A percentile compares a stretch with the other conserved stretches of the same genome.
Conservation (phyloP, 768 basidiomycete genomes). For the Aureoboletus auriporus region DNA sequence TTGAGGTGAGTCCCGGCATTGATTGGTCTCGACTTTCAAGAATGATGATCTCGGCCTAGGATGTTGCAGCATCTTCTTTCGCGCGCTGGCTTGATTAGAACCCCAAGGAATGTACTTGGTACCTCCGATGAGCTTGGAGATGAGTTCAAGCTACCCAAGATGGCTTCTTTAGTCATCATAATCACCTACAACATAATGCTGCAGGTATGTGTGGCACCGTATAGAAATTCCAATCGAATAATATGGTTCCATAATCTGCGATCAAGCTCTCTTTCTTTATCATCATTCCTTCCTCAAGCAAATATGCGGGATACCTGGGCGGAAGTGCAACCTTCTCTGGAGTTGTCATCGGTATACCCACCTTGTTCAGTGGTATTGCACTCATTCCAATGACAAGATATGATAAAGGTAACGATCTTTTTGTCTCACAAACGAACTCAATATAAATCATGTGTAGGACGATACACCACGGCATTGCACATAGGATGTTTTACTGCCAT, state of each 20-base stretch:
- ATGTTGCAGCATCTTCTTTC: constrained; percentile 9
- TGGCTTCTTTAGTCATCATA: constrained; percentile 42
- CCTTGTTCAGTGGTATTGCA: constrained; percentile 53
- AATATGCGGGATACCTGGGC: constrained; percentile 58
- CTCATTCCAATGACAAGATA: constrained; percentile 52
- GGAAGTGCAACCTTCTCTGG: constrained; percentile 71
- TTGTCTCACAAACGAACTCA: neutral
- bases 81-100: neutral
- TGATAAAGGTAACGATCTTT: constrained; percentile 45
- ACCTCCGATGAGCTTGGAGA: constrained; percentile 24
- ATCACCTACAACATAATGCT: constrained; percentile 40
- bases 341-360: constrained; percentile 62
- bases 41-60: too few relatives aligned
- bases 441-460: constrained; percentile 35
- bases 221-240: too few relatives aligned
- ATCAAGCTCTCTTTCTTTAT: constrained; percentile 64
- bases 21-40: too few relatives aligned
- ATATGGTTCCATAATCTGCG: neutral
- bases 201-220: constrained; percentile 34
- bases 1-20: constrained; percentile 1
- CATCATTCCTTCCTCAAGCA: constrained; percentile 61
- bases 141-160: constrained; percentile 47
- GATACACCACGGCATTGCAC: constrained; percentile 51
- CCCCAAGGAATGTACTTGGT: neutral
- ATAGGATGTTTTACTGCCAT: constrained; percentile 50